phyloP scores from a whole-genome alignment of 768 basidiomycete species.

The Sarcodon aspratus region DNA sequence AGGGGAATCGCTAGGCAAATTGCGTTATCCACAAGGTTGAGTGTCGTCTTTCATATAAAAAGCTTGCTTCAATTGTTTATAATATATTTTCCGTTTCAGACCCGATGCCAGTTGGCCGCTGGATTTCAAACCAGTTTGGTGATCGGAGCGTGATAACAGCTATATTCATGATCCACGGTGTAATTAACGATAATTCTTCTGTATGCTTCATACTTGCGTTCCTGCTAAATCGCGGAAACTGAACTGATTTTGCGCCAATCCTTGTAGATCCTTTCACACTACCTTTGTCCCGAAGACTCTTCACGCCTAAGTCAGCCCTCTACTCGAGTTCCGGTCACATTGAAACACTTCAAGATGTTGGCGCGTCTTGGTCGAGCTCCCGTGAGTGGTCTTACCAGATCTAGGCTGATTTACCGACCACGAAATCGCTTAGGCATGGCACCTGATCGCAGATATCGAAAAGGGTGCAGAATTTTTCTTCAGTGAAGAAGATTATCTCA shows the following conservation, averaged over 20 bases:
- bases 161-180: conserved; percentile 60
- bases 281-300: conserved; percentile 19
- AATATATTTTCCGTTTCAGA: conserved; percentile 25
- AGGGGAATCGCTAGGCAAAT: conserved; percentile 33
- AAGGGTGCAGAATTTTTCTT: conserved; percentile 56
- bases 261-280: conserved; percentile 35
- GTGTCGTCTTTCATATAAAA: background rate
- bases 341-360: conserved; percentile 69
- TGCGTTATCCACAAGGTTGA: conserved; percentile 50
- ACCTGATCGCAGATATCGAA: conserved; percentile 51
- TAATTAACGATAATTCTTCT: conserved; percentile 49
- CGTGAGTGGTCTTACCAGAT: conserved; percentile 25
- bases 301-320: conserved; percentile 9
- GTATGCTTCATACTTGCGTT: conserved; percentile 21
- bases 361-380: conserved; percentile 53
- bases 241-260: background rate
- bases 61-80: background rate
- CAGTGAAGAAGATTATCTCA: conserved; percentile 59
- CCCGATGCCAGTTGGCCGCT: conserved; percentile 42
- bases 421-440: conserved; percentile 28
- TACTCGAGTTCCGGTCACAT: conserved; percentile 51
- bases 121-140: conserved; percentile 49
- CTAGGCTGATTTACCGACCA: background rate
- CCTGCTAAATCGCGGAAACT: background rate
- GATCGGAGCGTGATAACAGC: conserved; percentile 46